Percentiles rank a stretch among this genome's conserved stretches.
phyloP scores from a whole-genome alignment of 441 rosid genomes.

The California macrophylla region DNA sequence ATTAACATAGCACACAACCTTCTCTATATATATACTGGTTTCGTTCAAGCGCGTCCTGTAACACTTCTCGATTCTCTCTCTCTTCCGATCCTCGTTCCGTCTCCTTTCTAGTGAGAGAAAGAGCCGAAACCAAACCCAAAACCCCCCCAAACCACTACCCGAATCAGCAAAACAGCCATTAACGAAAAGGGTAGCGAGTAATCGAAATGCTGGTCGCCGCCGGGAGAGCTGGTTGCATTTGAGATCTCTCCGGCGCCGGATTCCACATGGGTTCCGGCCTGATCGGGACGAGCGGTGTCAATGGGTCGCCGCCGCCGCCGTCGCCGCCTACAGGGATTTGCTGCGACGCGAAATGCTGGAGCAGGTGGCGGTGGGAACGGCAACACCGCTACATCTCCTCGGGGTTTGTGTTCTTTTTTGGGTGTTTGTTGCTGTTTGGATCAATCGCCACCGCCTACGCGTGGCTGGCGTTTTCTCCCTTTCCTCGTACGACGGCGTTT shows the following conservation, averaged over 20 bases:
- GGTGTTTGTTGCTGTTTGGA: slow-evolving; percentile 48
- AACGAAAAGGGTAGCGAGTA: too few species aligned
- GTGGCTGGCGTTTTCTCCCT: slow-evolving; percentile 34
- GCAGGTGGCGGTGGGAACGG: slow-evolving; percentile 30
- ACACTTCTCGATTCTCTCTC: neutral
- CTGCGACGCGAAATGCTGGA: slow-evolving; percentile 29
- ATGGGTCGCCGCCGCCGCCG: neutral
- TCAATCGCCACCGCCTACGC: slow-evolving; percentile 49
- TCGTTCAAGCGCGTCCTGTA: neutral
- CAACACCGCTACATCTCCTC: slow-evolving; percentile 21
- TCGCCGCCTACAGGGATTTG: neutral
- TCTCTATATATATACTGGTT: neutral
- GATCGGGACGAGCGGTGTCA: neutral
- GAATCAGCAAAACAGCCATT: neutral
- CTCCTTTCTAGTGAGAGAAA: neutral
- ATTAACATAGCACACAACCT: too few species aligned
- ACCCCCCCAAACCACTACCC: too few species aligned
- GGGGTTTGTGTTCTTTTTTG: slow-evolving; percentile 37
- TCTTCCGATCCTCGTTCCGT: neutral
- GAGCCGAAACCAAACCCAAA: too few species aligned
- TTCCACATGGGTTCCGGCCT: neutral
- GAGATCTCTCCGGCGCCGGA: neutral
- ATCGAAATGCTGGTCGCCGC: neutral
- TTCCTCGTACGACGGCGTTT: slow-evolving; percentile 14
- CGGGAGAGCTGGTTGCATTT: too few species aligned